These are phyloP conservation scores for Eremothecium gossypii DNA, from an alignment of 1,139 yeast genomes.

Conservation along the genomic window DNA sequence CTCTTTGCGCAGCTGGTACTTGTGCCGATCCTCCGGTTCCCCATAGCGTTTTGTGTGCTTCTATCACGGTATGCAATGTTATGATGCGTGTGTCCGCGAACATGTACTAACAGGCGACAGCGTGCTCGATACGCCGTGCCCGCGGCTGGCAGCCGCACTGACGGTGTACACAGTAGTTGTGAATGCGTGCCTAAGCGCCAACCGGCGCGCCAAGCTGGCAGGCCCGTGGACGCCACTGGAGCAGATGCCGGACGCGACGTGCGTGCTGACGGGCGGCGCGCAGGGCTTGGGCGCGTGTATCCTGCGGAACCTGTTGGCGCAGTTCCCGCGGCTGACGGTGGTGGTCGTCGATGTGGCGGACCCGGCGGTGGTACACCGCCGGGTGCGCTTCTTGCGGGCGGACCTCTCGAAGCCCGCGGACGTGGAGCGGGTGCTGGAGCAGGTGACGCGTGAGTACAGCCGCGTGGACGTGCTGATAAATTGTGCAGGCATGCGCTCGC, in stretches of 20 bases:
- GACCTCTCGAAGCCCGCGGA: constrained; percentile 39
- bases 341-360: constrained; percentile 43
- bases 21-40: constrained; percentile 16
- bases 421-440: constrained; percentile 28
- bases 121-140: constrained; percentile 9
- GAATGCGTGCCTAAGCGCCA: constrained; percentile 5
- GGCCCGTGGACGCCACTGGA: constrained; percentile 15
- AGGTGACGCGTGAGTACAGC: constrained; percentile 30
- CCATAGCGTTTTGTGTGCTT: constrained; percentile 10
- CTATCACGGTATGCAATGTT: constrained; percentile 4
- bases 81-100: not conserved
- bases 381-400: constrained; percentile 36
- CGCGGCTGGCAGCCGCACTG: constrained; percentile 9
- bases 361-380: constrained; percentile 23
- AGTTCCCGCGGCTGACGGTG: constrained; percentile 29
- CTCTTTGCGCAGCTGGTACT: constrained; percentile 9
- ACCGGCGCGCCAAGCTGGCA: constrained; percentile 9
- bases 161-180: constrained; percentile 12
- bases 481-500: constrained; percentile 66
- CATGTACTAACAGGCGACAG: not conserved
- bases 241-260: constrained; percentile 9
- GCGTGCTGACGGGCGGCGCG: constrained; percentile 57
- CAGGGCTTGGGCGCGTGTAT: constrained; percentile 49
- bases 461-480: constrained; percentile 49
- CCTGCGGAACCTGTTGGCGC: constrained; percentile 30